Percentiles rank a stretch among this genome's conserved stretches.
Evolutionary conservation across 352 stramenopile genomes (phyloP).

Genomic region (Globisporangium nodosum): DNA sequence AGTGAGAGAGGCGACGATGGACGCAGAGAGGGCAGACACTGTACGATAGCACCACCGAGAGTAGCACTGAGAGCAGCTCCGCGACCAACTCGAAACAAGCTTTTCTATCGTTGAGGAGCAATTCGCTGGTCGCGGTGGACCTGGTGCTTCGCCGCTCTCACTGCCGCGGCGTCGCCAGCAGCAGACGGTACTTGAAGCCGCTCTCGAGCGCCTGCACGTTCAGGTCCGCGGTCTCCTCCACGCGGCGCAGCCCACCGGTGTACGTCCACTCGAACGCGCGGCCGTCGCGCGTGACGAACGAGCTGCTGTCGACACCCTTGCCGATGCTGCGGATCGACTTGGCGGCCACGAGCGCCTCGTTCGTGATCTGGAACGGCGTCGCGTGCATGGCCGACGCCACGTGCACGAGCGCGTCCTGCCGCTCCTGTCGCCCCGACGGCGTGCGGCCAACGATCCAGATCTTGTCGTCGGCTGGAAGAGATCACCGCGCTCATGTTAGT

Average conservation of each 20-base stretch:
- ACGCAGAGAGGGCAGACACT: not conserved
- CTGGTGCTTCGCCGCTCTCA: not conserved
- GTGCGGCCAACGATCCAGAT: constrained; percentile 76
- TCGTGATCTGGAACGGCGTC: constrained; percentile 59
- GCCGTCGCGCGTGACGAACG: constrained; percentile 66
- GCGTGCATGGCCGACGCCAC: constrained; percentile 70
- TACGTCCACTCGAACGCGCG: constrained; percentile 74
- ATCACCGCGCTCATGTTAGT: not conserved
- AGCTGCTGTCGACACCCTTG: constrained; percentile 73
- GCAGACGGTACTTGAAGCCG: constrained; percentile 65
- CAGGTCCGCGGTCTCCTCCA: constrained; percentile 33
- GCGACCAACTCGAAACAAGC: not conserved
- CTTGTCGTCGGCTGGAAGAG: constrained; percentile 52
- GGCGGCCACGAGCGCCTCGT: constrained; percentile 34
- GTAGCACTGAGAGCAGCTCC: not conserved
- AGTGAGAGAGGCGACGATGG: not conserved
- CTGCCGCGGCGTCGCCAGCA: constrained; percentile 27
- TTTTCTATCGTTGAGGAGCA: not conserved
- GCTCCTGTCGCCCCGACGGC: constrained; percentile 56
- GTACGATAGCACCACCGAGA: constrained; percentile 3
- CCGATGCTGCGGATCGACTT: constrained; percentile 55
- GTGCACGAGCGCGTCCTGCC: constrained; percentile 41
- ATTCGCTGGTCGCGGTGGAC: no score
- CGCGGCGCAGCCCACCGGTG: constrained; percentile 38
- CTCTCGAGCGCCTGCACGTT: constrained; percentile 57